These are phyloP conservation scores for Amanita inopinata DNA, from an alignment of 768 basidiomycete genomes.

Conservation along the genomic window DNA sequence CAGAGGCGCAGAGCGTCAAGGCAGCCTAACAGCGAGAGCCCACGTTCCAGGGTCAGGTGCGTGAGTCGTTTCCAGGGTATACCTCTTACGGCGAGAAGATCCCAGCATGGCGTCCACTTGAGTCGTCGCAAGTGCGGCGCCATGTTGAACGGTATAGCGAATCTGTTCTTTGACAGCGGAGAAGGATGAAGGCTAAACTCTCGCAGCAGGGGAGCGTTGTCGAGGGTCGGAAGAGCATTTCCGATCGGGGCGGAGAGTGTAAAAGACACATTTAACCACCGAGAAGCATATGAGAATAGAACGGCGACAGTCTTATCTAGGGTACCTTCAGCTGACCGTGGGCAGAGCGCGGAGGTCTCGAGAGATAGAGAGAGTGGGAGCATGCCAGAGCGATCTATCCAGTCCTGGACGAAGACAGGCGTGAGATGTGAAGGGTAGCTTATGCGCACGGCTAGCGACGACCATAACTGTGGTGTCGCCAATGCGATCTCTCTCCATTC, in stretches of 20 bases:
- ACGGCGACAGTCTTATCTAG: neutral
- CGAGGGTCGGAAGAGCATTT: slow-evolving; percentile 1
- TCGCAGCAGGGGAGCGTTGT: neutral
- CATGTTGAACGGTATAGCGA: neutral
- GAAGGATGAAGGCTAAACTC: slow-evolving; percentile 2
- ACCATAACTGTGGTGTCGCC: neutral
- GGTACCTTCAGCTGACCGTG: neutral
- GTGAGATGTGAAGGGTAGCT: neutral
- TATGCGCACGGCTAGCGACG: neutral
- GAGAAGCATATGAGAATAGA: neutral
- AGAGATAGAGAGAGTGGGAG: neutral
- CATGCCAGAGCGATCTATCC: neutral
- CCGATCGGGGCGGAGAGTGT: neutral
- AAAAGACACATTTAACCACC: neutral
- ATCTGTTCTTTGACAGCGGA: neutral
- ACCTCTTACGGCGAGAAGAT: slow-evolving; percentile 3
- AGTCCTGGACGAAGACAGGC: neutral
- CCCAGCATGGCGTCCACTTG: slow-evolving; percentile 1
- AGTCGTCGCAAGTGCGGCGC: neutral
- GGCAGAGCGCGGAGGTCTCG: neutral
- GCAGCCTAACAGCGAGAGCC: neutral
- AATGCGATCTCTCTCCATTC: neutral
- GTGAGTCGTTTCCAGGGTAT: slow-evolving; percentile 2
- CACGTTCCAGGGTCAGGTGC: slow-evolving; percentile 1
- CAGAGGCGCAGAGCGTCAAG: neutral